These are phyloP conservation scores for Persicaria tinctoria DNA, from an alignment of 148 eudicot genomes.

Conservation along the genomic window DNA sequence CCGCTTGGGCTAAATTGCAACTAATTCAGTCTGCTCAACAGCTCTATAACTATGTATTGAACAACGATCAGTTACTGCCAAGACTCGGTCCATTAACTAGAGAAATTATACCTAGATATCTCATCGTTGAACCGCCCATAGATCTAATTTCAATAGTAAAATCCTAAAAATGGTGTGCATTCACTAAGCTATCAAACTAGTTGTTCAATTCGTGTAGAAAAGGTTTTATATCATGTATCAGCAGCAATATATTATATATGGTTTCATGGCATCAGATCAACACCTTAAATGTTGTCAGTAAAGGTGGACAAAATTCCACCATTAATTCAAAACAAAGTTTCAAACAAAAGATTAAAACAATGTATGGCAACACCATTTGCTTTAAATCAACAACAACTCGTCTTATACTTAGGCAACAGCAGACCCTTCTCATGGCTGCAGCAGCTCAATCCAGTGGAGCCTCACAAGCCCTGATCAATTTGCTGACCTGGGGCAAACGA, in stretches of 20 bases:
- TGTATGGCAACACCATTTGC: constrained; percentile 5
- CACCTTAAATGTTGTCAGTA: neutral
- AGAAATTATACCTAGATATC: too few relatives aligned
- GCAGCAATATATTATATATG: neutral
- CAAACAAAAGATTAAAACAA: neutral
- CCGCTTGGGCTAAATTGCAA: neutral
- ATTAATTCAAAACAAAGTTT: neutral
- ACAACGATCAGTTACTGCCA: neutral
- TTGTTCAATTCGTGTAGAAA: neutral
- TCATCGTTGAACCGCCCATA: neutral
- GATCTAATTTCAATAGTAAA: neutral
- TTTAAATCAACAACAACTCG: constrained; percentile 17
- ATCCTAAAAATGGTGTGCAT: neutral
- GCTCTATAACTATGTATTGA: neutral
- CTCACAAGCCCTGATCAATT: constrained; percentile 41
- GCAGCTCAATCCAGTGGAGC: constrained; percentile 63
- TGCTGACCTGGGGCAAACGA: constrained; percentile 44
- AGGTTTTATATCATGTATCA: neutral
- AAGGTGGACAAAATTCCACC: neutral
- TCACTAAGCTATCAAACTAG: neutral
- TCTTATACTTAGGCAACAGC: constrained; percentile 89
- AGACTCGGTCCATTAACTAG: neutral
- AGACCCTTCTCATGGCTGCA: constrained; percentile 84
- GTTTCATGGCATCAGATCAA: neutral
- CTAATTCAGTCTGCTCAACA: too few relatives aligned